These are phyloP conservation scores for Pseudocercospora musae DNA, from an alignment of 2,329 filamentous ascomycete genomes.

Conservation along the genomic window DNA sequence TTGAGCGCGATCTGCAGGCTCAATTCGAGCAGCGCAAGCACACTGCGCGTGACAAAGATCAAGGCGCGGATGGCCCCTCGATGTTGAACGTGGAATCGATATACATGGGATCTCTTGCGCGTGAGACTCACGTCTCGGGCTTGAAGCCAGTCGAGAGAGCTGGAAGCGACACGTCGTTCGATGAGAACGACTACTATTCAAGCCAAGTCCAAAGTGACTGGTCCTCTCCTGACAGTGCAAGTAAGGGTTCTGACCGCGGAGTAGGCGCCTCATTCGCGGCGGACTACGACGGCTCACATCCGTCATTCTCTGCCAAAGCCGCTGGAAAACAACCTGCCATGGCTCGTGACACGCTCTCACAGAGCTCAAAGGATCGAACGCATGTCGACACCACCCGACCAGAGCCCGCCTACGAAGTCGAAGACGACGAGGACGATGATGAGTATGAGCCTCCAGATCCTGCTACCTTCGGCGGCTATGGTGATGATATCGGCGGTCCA, in stretches of 20 bases:
- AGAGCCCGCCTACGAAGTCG: constrained; percentile 17
- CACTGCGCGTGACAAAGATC: constrained; percentile 49
- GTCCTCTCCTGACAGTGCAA: constrained; percentile 47
- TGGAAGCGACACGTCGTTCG: constrained; percentile 62
- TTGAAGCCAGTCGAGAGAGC: constrained; percentile 57
- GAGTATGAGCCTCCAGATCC: constrained; percentile 35
- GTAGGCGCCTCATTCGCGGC: constrained; percentile 35
- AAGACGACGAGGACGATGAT: constrained; percentile 31
- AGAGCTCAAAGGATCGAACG: constrained; percentile 13
- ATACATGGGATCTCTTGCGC: constrained; percentile 60
- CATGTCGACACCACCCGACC: constrained; percentile 9
- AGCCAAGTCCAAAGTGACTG: constrained; percentile 78
- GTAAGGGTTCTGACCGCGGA: constrained; percentile 46
- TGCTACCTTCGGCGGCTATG: constrained; percentile 24
- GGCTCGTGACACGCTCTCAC: constrained; percentile 6
- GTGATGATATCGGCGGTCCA: constrained; percentile 15
- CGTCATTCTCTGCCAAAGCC: constrained; percentile 15
- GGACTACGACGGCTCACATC: constrained; percentile 22
- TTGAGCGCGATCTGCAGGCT: constrained; percentile 75
- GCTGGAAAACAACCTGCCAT: constrained; percentile 22
- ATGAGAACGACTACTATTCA: constrained; percentile 94
- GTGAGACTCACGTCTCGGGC: constrained; percentile 65
- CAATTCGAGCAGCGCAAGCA: constrained; percentile 65
- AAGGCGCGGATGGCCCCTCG: constrained; percentile 46
- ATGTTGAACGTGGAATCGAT: constrained; percentile 43